Conservation (phyloP, 2,329 filamentous ascomycete genomes). For the Stenocarpella maydis region DNA sequence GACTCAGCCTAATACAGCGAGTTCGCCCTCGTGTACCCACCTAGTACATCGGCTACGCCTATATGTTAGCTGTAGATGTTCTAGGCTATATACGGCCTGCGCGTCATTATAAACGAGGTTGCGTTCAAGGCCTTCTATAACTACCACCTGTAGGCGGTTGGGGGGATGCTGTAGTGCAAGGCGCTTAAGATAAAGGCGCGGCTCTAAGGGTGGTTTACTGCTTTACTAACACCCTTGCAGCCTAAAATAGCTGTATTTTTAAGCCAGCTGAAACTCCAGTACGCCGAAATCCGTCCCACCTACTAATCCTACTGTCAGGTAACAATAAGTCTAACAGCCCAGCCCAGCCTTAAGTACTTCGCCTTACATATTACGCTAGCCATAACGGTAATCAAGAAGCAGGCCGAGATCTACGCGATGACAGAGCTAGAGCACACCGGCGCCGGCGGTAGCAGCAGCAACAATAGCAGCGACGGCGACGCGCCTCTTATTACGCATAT, state of each 20-base stretch:
- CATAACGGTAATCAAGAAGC: background rate
- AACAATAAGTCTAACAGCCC: background rate
- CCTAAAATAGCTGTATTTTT: background rate
- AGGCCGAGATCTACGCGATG: background rate
- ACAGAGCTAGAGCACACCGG: background rate
- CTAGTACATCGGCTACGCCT: background rate
- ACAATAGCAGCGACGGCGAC: background rate
- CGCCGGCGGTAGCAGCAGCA: too few relatives aligned
- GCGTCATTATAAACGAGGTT: background rate
- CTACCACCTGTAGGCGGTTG: background rate
- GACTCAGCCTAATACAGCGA: background rate
- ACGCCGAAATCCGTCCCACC: background rate
- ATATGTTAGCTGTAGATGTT: background rate
- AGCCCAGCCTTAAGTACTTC: background rate
- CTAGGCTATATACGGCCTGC: background rate
- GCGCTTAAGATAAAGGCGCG: background rate
- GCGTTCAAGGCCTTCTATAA: background rate
- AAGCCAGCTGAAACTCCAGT: slow-evolving; percentile 2
- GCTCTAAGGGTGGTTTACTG: background rate
- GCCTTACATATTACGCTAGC: background rate
- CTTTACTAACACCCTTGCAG: background rate
- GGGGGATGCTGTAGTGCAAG: background rate
- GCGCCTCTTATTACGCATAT: background rate
- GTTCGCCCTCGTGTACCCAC: background rate
- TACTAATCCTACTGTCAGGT: too few relatives aligned